phyloP scores from a whole-genome alignment of 2,329 filamentous ascomycete genomes.

The Davidsoniella neocaledoniae region DNA sequence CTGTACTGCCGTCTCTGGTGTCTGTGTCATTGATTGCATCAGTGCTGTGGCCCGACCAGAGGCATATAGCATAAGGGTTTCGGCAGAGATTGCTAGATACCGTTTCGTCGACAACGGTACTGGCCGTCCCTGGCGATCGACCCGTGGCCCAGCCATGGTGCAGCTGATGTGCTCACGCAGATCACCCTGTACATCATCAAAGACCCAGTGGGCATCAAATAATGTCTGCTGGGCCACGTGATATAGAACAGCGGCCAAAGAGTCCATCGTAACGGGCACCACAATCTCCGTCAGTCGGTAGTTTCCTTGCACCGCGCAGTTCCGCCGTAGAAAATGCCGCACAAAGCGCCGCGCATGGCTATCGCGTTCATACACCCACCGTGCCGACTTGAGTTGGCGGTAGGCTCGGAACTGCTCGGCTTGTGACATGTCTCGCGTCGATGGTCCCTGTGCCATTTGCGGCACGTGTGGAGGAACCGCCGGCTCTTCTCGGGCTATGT shows the following conservation, averaged over 20 bases:
- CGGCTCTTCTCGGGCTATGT: constrained; percentile 23
- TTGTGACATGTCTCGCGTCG: constrained; percentile 16
- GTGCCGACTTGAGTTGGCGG: constrained; percentile 20
- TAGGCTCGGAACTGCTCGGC: constrained; percentile 21
- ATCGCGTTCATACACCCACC: constrained; percentile 21
- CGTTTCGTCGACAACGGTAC: constrained; percentile 1
- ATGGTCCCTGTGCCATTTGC: constrained; percentile 20
- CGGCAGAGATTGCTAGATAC: constrained; percentile 4
- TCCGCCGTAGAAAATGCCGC: constrained; percentile 18
- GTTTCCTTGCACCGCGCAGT: constrained; percentile 17
- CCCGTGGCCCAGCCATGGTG: neutral
- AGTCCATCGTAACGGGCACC: constrained; percentile 16
- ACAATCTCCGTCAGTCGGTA: constrained; percentile 16
- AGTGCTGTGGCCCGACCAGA: constrained; percentile 5
- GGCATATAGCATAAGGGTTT: constrained; percentile 8
- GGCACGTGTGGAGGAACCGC: constrained; percentile 22
- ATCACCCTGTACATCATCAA: constrained; percentile 13
- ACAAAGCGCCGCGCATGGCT: constrained; percentile 20
- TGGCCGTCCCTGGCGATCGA: neutral
- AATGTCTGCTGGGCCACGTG: constrained; percentile 18
- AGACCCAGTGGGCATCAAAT: constrained; percentile 17
- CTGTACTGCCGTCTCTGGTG: neutral
- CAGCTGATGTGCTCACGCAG: constrained; percentile 3
- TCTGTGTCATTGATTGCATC: constrained; percentile 7
- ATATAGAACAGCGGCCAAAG: constrained; percentile 17